Conservation (phyloP, 495 filamentous ascomycete genomes). For the Podospora didyma region DNA sequence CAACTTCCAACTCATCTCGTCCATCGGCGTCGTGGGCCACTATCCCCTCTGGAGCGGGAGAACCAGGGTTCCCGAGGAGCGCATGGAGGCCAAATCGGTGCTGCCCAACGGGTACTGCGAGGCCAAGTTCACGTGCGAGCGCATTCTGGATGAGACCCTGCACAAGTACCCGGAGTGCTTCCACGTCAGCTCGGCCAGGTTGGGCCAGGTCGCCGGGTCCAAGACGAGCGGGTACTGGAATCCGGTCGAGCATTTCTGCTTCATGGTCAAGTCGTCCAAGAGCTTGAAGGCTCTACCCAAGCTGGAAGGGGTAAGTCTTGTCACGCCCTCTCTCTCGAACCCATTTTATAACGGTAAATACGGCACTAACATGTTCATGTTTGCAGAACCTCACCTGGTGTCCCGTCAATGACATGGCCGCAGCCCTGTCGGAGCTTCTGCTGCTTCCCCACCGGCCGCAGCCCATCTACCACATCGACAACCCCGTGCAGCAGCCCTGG, state of each 20-base stretch:
- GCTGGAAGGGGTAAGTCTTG: slow-evolving; percentile 43
- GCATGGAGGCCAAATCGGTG: slow-evolving; percentile 11
- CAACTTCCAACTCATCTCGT: slow-evolving; percentile 53
- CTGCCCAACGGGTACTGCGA: slow-evolving; percentile 41
- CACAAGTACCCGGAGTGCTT: slow-evolving; percentile 36
- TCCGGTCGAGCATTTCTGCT: slow-evolving; percentile 42
- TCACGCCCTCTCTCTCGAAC: no score
- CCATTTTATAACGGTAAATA: no score
- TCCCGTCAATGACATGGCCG: slow-evolving; percentile 46
- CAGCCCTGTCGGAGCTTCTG: slow-evolving; percentile 38
- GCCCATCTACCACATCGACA: slow-evolving; percentile 54
- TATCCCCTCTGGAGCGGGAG: slow-evolving; percentile 27
- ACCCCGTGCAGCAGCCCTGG: slow-evolving; percentile 50
- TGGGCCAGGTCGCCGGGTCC: slow-evolving; percentile 50
- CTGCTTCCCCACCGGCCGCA: slow-evolving; percentile 6
- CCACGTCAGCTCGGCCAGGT: slow-evolving; percentile 40
- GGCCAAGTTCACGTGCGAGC: slow-evolving; percentile 50
- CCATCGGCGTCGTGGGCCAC: slow-evolving; percentile 46
- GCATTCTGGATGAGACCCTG: slow-evolving; percentile 47
- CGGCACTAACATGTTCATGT: no score
- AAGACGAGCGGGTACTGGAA: slow-evolving; percentile 51
- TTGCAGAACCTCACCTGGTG: slow-evolving; percentile 41
- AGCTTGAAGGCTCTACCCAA: slow-evolving; percentile 43
- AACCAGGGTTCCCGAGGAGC: slow-evolving; percentile 34
- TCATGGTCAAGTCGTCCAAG: slow-evolving; percentile 52